Evolutionary conservation across 2,329 filamentous ascomycete genomes (phyloP), one percentile per base, ranked within the genome.

Genomic region (Aquanectria penicillioides): DNA sequence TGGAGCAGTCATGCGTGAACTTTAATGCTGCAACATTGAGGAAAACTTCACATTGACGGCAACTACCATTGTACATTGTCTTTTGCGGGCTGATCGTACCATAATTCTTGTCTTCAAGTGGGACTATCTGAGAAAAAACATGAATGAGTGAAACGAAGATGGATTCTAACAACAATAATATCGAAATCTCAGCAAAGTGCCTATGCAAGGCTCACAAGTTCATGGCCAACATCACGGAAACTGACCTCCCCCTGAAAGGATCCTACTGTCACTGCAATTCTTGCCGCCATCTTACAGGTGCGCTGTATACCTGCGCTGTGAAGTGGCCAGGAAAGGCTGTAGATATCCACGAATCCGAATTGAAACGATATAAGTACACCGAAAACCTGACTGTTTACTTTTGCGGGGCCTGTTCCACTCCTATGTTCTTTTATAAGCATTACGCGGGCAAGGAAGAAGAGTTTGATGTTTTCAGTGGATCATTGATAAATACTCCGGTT

Each of bases 211-310:
- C 69, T 0, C 75, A 82, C 60, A 72, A 56, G 12, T 83, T 81
- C 71, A 75, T 66, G 6, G 52, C 75, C 1, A 20, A 62, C 1
- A 52, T 82, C 1, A 51, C 71, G 2, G 56, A 47, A 13, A 73
- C 75, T 2, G 61, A 66, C 0, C 73, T 83, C 3, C 82, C 81
- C 7, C 71, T 85, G 0, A 56, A 70, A 34, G 78, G 73, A 0
- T 67, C 68, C 6, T 73, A 71, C 53, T 85, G 83, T 64, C 82
- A 85, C 70, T 85, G 82, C 72, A 71, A 69, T 15, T 83, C 81
- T 3, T 85, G 83, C 65, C 77, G 82, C 2, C 80, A 78, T 52
- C 29, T 71, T 3, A 80, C 78, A 0, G 82, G 82, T 68, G 5
- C 68, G 82, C 18, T 80, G 80, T 69, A 73, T 69, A 17, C 77